A percentile compares a stretch with the other conserved stretches of the same genome.
These are phyloP conservation scores for Pseudogymnoascus verrucosus DNA, from an alignment of 2,329 filamentous ascomycete species.

Conservation along the genomic window DNA sequence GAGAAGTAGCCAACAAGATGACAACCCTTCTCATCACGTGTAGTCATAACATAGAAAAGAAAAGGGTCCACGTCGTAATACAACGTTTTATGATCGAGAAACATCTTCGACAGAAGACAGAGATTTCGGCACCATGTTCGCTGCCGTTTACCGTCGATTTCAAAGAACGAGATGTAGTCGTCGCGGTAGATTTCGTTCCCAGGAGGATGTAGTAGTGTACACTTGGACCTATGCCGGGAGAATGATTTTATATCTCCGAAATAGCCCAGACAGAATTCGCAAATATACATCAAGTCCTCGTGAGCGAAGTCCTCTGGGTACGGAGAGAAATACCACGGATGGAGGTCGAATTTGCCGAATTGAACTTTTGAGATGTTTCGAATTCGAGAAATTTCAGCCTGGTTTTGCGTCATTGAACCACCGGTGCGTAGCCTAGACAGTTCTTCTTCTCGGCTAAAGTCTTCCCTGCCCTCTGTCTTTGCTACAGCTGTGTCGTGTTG, in stretches of 20 bases:
- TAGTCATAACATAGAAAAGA: slow-evolving; percentile 96
- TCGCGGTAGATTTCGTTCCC: slow-evolving; percentile 98
- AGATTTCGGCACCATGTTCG: slow-evolving; percentile 95
- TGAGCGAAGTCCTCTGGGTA: slow-evolving; percentile 86
- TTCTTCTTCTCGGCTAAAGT: slow-evolving; percentile 76
- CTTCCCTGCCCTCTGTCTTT: slow-evolving; percentile 20
- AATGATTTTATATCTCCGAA: slow-evolving; percentile 80
- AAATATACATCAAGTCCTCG: slow-evolving; percentile 87
- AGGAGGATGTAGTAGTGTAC: slow-evolving; percentile 81
- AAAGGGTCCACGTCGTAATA: slow-evolving; percentile 99
- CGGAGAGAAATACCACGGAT: slow-evolving; percentile 98
- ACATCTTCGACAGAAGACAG: slow-evolving; percentile 90
- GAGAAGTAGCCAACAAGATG: slow-evolving; percentile 99
- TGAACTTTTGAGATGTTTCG: slow-evolving; percentile 91
- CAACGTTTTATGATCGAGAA: slow-evolving; percentile 93
- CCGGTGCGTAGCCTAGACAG: slow-evolving; percentile 92
- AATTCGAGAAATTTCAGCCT: slow-evolving; percentile 91
- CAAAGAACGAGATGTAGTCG: slow-evolving; percentile 88
- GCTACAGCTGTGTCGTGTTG: slow-evolving; percentile 27
- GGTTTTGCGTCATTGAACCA: slow-evolving; percentile 98
- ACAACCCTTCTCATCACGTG: slow-evolving; percentile 77
- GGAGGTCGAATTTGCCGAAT: slow-evolving; percentile 85
- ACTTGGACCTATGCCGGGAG: slow-evolving; percentile 78
- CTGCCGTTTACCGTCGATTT: slow-evolving; percentile 91
- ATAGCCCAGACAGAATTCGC: slow-evolving; percentile 93